Evolutionary conservation across 495 filamentous ascomycete genomes (phyloP).

Genomic region (Zalerion maritima): DNA sequence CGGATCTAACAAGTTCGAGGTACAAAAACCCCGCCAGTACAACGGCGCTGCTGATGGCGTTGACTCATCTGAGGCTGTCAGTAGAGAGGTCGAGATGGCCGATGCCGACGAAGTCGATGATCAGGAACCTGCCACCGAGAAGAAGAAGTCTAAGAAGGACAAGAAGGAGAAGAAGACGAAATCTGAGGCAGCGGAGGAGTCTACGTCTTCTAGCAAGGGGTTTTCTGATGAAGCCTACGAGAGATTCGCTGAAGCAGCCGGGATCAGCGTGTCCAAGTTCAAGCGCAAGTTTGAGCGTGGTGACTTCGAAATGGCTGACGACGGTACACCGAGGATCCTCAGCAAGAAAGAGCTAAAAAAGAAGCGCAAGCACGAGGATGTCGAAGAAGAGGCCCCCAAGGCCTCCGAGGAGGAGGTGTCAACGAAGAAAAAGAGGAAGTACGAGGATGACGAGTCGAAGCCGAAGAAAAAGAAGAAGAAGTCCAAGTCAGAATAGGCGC

Average conservation of each 20-base stretch:
- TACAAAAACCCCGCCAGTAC: constrained; percentile 92
- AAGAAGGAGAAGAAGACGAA: constrained; percentile 29
- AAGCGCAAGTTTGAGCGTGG: constrained; percentile 57
- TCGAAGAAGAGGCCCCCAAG: constrained; percentile 15
- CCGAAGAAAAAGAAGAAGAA: constrained; percentile 35
- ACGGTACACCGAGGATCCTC: constrained; percentile 44
- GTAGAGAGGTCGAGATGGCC: constrained; percentile 38
- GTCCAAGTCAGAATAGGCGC: too few species aligned
- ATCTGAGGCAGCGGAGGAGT: constrained; percentile 26
- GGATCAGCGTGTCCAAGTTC: constrained; percentile 53
- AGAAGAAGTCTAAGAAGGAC: constrained; percentile 27
- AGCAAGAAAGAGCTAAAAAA: constrained; percentile 70
- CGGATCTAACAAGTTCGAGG: constrained; percentile 68
- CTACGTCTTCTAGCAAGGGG: constrained; percentile 26
- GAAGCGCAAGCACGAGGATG: constrained; percentile 49
- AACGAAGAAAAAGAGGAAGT: constrained; percentile 19
- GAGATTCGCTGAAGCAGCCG: constrained; percentile 43
- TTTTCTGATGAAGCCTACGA: constrained; percentile 33
- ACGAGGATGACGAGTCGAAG: constrained; percentile 14
- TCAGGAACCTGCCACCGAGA: constrained; percentile 6
- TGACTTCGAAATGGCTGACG: constrained; percentile 42
- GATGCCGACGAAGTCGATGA: too few species aligned
- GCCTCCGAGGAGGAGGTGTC: constrained; percentile 8
- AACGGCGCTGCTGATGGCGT: constrained; percentile 88
- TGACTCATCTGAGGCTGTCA: neutral